Evolutionary conservation across 1,139 yeast genomes (phyloP).

Genomic region (Zhuliangozyma blackwelliae): DNA sequence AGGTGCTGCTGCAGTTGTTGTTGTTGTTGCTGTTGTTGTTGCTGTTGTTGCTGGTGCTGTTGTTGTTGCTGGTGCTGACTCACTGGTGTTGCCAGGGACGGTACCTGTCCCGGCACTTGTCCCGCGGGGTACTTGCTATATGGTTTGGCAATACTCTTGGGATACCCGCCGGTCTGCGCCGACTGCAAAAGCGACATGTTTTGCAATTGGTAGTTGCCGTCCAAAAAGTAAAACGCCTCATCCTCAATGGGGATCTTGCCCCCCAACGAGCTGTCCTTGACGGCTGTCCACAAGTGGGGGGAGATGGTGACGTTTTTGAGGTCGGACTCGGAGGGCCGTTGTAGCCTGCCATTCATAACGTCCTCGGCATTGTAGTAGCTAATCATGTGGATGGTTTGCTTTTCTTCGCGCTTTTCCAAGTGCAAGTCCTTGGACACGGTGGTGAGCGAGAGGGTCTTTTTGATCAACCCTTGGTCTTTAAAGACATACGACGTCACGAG

Average conservation of each 20-base stretch:
- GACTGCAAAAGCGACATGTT: conserved; percentile 33
- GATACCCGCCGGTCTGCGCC: conserved; percentile 17
- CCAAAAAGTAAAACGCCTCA: conserved; percentile 50
- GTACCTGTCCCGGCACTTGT: conserved; percentile 1
- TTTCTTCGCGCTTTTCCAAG: conserved; percentile 22
- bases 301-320: conserved; percentile 51
- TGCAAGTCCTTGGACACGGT: conserved; percentile 35
- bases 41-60: too few species aligned
- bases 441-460: conserved; percentile 71
- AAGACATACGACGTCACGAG: conserved; percentile 60
- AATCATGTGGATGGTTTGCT: conserved; percentile 65
- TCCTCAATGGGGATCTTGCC: conserved; percentile 50
- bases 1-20: conserved; percentile 1
- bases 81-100: too few species aligned
- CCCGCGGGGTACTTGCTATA: conserved; percentile 12
- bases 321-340: conserved; percentile 55
- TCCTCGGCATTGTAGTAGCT: conserved; percentile 77
- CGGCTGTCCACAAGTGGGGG: conserved; percentile 56
- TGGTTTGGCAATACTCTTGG: conserved; percentile 12
- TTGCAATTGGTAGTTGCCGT: conserved; percentile 42
- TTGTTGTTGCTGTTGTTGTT: too few species aligned
- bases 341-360: conserved; percentile 53
- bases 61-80: background rate
- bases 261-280: conserved; percentile 59
- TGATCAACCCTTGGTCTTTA: conserved; percentile 73